Evolutionary conservation across 257 asterid genomes (phyloP).

Genomic region (Jaltomata sinuosa): DNA sequence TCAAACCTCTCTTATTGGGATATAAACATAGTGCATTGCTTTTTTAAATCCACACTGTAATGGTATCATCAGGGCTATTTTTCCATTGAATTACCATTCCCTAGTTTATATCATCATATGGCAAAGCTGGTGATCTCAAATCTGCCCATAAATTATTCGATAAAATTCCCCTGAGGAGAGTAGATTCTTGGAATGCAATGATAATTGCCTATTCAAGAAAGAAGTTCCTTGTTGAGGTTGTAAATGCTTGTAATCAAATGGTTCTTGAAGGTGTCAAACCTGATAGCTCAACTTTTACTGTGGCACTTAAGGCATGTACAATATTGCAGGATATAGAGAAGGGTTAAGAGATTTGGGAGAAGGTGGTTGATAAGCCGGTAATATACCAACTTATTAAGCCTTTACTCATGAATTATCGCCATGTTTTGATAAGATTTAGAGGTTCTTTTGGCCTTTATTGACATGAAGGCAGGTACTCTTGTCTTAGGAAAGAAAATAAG

Average conservation of each 20-base stretch:
- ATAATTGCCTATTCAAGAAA: slow-evolving; percentile 39
- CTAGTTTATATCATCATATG: slow-evolving; percentile 39
- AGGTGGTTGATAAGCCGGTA: too few species aligned
- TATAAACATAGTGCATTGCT: slow-evolving; percentile 30
- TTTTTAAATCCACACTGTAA: slow-evolving; percentile 39
- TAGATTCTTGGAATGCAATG: slow-evolving; percentile 67
- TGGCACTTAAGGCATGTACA: slow-evolving; percentile 71
- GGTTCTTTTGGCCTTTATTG: too few species aligned
- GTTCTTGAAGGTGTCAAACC: slow-evolving; percentile 32
- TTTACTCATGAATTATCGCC: too few species aligned
- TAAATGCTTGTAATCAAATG: slow-evolving; percentile 34
- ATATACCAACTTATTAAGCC: too few species aligned
- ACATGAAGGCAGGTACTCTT: too few species aligned
- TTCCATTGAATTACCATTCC: slow-evolving; percentile 18
- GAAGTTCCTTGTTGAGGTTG: slow-evolving; percentile 24
- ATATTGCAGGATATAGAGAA: slow-evolving; percentile 36
- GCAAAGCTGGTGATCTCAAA: slow-evolving; percentile 23
- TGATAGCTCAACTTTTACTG: slow-evolving; percentile 78
- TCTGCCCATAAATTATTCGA: slow-evolving; percentile 60
- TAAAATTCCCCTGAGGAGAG: slow-evolving; percentile 32
- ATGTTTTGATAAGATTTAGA: too few species aligned
- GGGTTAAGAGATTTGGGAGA: slow-evolving; percentile 43
- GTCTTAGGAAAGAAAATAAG: too few species aligned
- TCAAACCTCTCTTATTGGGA: slow-evolving; percentile 25
- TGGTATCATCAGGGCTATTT: slow-evolving; percentile 45